Conservation (phyloP, 306 rosid species). For the Echinosophora koreensis region DNA sequence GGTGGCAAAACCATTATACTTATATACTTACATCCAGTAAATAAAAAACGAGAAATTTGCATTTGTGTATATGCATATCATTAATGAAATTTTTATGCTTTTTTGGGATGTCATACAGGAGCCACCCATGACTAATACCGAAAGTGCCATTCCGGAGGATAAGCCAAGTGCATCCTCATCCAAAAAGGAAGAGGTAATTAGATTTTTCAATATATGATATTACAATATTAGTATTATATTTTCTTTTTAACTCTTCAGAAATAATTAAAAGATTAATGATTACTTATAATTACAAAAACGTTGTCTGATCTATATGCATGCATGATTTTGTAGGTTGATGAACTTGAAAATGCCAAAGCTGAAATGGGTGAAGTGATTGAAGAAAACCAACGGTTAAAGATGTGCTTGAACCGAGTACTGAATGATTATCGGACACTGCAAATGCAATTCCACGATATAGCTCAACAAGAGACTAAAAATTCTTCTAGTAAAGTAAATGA, state of each 20-base stretch:
- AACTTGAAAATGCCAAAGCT: constrained; percentile 63
- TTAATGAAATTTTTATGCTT: background rate
- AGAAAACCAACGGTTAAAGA: constrained; percentile 78
- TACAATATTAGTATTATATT: background rate
- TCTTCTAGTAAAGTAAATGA: constrained; percentile 14
- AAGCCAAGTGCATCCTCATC: constrained; percentile 47
- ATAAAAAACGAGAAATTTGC: background rate
- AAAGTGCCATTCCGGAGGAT: constrained; percentile 46
- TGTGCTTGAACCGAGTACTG: constrained; percentile 53
- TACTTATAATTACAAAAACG: background rate
- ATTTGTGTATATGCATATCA: background rate
- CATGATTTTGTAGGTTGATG: constrained; percentile 48
- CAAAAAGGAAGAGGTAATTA: constrained; percentile 58
- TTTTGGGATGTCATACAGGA: constrained; percentile 45
- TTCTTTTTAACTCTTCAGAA: background rate
- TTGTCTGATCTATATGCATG: background rate
- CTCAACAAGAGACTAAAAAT: constrained; percentile 48
- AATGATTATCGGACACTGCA: constrained; percentile 70
- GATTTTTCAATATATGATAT: background rate
- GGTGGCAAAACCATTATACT: constrained; percentile 22
- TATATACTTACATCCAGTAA: background rate
- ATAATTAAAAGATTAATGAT: background rate
- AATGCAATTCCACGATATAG: constrained; percentile 54
- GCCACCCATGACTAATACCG: constrained; percentile 31
- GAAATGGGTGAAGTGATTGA: constrained; percentile 74